Conservation (phyloP, 495 filamentous ascomycete species). For the Lepidopterella palustris region DNA sequence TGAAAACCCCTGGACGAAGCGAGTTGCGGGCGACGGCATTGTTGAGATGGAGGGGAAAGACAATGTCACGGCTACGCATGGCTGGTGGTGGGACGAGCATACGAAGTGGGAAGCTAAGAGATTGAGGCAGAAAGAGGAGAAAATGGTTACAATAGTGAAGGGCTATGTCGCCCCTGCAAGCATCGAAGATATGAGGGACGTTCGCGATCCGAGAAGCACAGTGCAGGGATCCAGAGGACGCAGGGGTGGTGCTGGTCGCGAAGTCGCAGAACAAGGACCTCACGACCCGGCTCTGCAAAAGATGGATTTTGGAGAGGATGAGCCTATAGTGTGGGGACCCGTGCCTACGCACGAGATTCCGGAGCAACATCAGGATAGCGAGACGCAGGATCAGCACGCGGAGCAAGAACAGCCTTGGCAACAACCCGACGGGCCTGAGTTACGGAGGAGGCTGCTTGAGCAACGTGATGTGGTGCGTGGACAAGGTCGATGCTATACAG, state of each 20-base stretch:
- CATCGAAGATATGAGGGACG: not conserved
- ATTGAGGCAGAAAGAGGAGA: constrained; percentile 12
- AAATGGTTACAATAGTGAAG: not conserved
- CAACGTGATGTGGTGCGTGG: too few species aligned
- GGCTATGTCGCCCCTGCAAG: not conserved
- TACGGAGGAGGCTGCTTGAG: not conserved
- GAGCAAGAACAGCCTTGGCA: not conserved
- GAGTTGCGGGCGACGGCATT: constrained; percentile 39
- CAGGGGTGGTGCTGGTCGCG: too few species aligned
- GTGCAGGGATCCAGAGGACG: not conserved
- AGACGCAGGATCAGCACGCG: too few species aligned
- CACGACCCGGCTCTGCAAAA: not conserved
- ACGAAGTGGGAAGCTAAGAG: constrained; percentile 30
- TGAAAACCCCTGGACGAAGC: constrained; percentile 50
- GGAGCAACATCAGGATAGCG: too few species aligned
- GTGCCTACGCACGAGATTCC: too few species aligned
- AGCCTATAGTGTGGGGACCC: too few species aligned
- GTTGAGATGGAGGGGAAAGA: constrained; percentile 43
- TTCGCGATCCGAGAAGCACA: not conserved
- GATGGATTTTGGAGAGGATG: not conserved
- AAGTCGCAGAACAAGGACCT: not conserved
- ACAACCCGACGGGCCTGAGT: not conserved
- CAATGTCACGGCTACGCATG: constrained; percentile 42
- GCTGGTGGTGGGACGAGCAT: constrained; percentile 44
- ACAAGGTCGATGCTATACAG: too few species aligned